Base-by-base conservation (phyloP, 805 yeast species). In the Ogataea allantospora region DNA sequence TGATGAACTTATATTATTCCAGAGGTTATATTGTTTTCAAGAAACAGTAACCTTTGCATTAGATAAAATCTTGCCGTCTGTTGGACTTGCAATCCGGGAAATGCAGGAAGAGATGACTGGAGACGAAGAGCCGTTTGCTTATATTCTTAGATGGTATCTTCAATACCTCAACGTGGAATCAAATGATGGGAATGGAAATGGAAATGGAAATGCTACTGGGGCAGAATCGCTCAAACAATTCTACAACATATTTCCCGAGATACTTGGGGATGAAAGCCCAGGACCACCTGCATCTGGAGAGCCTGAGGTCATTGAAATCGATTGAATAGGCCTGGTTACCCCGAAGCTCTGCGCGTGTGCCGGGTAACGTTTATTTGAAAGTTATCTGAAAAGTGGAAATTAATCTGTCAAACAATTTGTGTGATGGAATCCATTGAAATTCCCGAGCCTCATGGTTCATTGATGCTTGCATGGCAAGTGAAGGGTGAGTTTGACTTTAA, bases 391-490 rank as follows among this genome's bases (percentile, higher is more conserved):
- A 27, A 12, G n/a, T 21, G 20, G 15, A 27, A 27, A 11, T 27
- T 9, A 14, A 27, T n/a, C n/a, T 17, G 27, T 14, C 26, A 37
- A 30, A 30, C 12, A 19, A 22, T 3, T 14, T n/a, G 11, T 21
- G 8, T 21, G 23, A 38, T 29, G 40, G 24, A 27, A 10, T 22
- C 28, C 4, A 14, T 40, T 10, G 43, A 34, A 15, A 35, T 59
- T 16, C 62, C 66, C 9, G 40, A 55, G 27, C 70, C 70, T 2
- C 56, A 65, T 31, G 83, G 78, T 2, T 83, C 88, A 0, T 62
- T 82, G 9, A 66, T 81, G 48, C 67, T 82, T 14, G 88, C 89
- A 8, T 81, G 85, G 86, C 88, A 82, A 60, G 84, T 82, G 14
- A 73, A 68, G 47, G 64, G 79, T 62, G 66, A 48, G 67, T 54